Percentiles rank a stretch among this genome's conserved stretches.
These are phyloP conservation scores for Zea mays DNA, from an alignment of 176 grass and related monocot species.

Conservation along the genomic window Zm-B73-REFERENCE-NAM-5.0 NC_050104.1:11331501-11332000, in stretches of 20 bases:
- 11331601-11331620: constrained; percentile 83
- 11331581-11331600: constrained; percentile 54
- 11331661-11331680: constrained; percentile 90
- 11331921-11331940: constrained; percentile 95
- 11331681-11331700: constrained; percentile 84
- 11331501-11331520: neutral
- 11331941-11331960: constrained; percentile 90
- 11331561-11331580: constrained; percentile 2
- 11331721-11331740: constrained; percentile 79
- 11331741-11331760: constrained; percentile 3
- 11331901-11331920: constrained; percentile 70
- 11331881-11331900: constrained; percentile 87
- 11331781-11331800: neutral
- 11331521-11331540: neutral
- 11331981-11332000: constrained; percentile 38
- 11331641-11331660: constrained; percentile 71
- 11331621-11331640: constrained; percentile 78
- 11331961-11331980: constrained; percentile 90
- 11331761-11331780: neutral
- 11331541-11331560: neutral
- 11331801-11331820: neutral
- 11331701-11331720: constrained; percentile 73
- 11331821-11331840: constrained; percentile 37
- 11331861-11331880: constrained; percentile 78
- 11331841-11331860: constrained; percentile 83